These are phyloP conservation scores for Talaromyces funiculosus DNA, from an alignment of 2,329 filamentous ascomycete species.

Conservation along the genomic window DNA sequence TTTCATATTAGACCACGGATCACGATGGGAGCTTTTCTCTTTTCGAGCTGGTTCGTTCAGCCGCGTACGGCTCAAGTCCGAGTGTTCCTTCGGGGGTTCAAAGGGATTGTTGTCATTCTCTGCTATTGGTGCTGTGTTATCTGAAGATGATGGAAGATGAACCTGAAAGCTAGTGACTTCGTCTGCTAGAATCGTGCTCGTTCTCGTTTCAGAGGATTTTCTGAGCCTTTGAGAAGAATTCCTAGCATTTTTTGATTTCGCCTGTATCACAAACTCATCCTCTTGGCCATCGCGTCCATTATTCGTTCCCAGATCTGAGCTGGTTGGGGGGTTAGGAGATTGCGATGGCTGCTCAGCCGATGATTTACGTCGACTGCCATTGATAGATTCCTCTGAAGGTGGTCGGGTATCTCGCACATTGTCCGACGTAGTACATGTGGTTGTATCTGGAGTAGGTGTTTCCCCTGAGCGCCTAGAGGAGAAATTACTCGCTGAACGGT, in stretches of 20 bases:
- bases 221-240: neutral
- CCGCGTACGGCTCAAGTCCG: neutral
- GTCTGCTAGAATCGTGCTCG: neutral
- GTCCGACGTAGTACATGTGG: neutral
- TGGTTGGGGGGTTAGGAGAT: neutral
- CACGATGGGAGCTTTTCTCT: slow-evolving; percentile 7
- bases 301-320: neutral
- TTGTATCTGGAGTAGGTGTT: neutral
- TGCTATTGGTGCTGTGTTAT: neutral
- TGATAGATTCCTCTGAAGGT: neutral
- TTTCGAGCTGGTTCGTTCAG: slow-evolving; percentile 2
- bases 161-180: slow-evolving; percentile 8
- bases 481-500: no score
- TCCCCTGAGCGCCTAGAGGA: neutral
- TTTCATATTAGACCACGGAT: slow-evolving; percentile 29
- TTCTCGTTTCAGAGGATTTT: no score
- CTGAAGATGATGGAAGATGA: neutral
- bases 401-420: neutral
- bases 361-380: neutral
- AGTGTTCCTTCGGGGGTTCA: neutral
- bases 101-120: neutral
- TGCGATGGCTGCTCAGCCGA: neutral
- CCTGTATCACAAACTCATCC: neutral
- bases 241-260: neutral
- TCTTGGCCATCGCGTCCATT: neutral